A percentile compares a stretch with the other conserved stretches of the same genome.
Conservation (phyloP, 2,329 filamentous ascomycete species). For the Escovopsis sp. region DNA sequence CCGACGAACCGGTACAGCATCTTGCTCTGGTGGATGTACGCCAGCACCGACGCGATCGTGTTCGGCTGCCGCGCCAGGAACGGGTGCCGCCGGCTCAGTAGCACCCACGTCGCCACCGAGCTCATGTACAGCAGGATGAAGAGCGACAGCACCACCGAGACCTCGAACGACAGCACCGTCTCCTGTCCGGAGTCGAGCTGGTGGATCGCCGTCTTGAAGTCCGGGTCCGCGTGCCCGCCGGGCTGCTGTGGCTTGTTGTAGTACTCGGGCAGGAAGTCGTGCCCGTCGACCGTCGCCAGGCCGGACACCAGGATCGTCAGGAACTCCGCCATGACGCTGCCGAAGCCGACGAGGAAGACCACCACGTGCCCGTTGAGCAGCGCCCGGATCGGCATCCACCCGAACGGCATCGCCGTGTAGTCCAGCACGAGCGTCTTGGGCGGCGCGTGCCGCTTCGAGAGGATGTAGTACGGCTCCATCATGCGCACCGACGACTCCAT, state of each 20-base stretch:
- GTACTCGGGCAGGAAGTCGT: conserved; percentile 33
- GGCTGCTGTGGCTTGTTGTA: conserved; percentile 2
- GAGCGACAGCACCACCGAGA: conserved; percentile 45
- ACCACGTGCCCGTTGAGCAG: conserved; percentile 48
- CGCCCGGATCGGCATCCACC: conserved; percentile 46
- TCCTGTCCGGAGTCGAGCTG: conserved; percentile 39
- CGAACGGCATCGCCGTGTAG: conserved; percentile 57
- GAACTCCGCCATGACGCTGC: conserved; percentile 58
- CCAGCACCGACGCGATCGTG: conserved; percentile 60
- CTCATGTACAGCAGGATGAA: conserved; percentile 53
- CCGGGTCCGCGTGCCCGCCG: background rate
- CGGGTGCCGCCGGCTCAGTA: conserved; percentile 45
- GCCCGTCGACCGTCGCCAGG: conserved; percentile 48
- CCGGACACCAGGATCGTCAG: conserved; percentile 54
- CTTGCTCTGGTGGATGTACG: conserved; percentile 65
- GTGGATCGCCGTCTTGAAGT: conserved; percentile 3
- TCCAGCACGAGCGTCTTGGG: conserved; percentile 53
- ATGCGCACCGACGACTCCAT: conserved; percentile 56
- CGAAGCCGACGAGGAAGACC: conserved; percentile 53
- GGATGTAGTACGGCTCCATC: conserved; percentile 60
- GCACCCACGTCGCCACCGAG: conserved; percentile 42
- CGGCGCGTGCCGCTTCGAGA: conserved; percentile 49
- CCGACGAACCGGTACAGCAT: conserved; percentile 65
- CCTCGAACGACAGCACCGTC: conserved; percentile 48
- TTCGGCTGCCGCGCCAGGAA: conserved; percentile 67